Evolutionary conservation across 768 basidiomycete species (phyloP).

Genomic region (Pholiota conissans): DNA sequence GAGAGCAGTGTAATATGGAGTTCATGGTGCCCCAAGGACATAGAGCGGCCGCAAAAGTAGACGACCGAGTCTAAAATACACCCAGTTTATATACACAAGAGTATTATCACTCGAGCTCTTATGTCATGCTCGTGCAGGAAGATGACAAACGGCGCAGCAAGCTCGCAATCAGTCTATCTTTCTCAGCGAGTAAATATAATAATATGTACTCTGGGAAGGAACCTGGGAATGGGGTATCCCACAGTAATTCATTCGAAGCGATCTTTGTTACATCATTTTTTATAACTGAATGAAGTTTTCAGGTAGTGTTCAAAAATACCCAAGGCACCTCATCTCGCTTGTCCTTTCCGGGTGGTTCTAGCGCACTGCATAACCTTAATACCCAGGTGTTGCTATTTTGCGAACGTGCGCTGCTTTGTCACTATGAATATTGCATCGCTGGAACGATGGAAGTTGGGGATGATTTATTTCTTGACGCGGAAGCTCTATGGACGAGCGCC

Average conservation of each 20-base stretch:
- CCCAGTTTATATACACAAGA: too few relatives aligned
- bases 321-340: not conserved
- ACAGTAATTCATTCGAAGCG: conserved; percentile 1
- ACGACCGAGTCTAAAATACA: too few relatives aligned
- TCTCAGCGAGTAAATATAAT: not conserved
- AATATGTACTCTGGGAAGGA: not conserved
- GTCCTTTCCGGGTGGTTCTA: not conserved
- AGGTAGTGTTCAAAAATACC: not conserved
- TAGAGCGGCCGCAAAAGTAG: not conserved
- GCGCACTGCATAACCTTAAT: not conserved
- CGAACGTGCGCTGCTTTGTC: too few relatives aligned
- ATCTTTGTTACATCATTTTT: not conserved
- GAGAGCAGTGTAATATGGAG: not conserved
- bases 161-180: too few relatives aligned
- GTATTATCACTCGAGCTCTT: too few relatives aligned
- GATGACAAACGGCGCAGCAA: too few relatives aligned
- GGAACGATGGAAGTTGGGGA: too few relatives aligned
- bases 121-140: too few relatives aligned
- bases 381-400: too few relatives aligned
- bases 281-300: not conserved
- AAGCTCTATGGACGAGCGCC: too few relatives aligned
- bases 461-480: too few relatives aligned
- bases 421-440: too few relatives aligned
- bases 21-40: not conserved
- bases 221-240: not conserved